phyloP scores from a whole-genome alignment of 2,329 filamentous ascomycete genomes.

The Sarocladiaceae sp. region DNA sequence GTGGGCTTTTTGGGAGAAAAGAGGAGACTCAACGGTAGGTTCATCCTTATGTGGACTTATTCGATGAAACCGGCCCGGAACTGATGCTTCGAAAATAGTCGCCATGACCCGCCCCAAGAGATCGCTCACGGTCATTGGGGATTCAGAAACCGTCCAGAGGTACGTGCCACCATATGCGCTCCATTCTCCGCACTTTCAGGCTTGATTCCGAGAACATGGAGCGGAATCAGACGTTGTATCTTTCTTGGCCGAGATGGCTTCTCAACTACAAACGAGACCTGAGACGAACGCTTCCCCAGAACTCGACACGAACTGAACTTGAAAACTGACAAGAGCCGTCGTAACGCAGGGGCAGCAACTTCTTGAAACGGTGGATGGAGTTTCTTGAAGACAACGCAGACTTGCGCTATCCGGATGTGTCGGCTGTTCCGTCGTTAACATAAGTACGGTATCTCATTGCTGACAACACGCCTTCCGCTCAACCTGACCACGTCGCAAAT shows the following conservation, averaged over 20 bases:
- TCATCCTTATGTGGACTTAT: not conserved
- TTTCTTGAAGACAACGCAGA: constrained; percentile 88
- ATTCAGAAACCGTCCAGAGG: constrained; percentile 88
- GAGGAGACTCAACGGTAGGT: constrained; percentile 82
- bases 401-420: constrained; percentile 76
- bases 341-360: constrained; percentile 67
- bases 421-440: constrained; percentile 23
- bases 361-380: constrained; percentile 87
- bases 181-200: too few relatives aligned
- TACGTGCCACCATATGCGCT: constrained; percentile 46
- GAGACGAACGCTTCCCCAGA: constrained; percentile 7
- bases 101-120: constrained; percentile 95
- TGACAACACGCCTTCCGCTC: not conserved
- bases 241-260: not conserved
- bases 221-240: too few relatives aligned
- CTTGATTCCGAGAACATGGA: too few relatives aligned
- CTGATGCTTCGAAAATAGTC: constrained; percentile 52
- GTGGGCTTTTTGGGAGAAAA: constrained; percentile 94
- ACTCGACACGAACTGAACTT: not conserved
- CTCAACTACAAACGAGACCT: not conserved
- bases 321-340: not conserved
- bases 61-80: not conserved
- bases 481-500: too few relatives aligned
- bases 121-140: constrained; percentile 85
- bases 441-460: not conserved